phyloP scores from a whole-genome alignment of 768 basidiomycete genomes.

The Cystofilobasidium bisporidii region DNA sequence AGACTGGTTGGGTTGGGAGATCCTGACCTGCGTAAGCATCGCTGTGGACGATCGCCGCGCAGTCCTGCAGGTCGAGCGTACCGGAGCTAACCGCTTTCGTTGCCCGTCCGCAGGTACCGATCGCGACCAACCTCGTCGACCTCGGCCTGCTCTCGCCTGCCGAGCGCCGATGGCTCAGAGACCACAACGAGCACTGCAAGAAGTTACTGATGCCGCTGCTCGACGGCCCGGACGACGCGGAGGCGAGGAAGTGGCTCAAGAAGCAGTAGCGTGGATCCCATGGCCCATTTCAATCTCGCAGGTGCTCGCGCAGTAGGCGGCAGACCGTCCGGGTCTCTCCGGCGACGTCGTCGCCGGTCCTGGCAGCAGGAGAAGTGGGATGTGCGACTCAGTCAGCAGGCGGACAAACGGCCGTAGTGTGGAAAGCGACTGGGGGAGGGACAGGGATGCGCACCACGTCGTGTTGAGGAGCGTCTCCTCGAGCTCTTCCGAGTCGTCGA shows the following conservation, averaged over 20 bases:
- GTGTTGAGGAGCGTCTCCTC: slow-evolving; percentile 29
- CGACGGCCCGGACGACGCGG: slow-evolving; percentile 55
- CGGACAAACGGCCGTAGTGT: too few relatives aligned
- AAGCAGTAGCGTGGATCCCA: not conserved
- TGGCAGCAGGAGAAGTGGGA: too few relatives aligned
- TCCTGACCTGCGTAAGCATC: slow-evolving; percentile 27
- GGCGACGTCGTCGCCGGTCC: not conserved
- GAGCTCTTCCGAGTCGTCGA: slow-evolving; percentile 35
- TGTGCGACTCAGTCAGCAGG: too few relatives aligned
- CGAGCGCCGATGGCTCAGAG: slow-evolving; percentile 79
- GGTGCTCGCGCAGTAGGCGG: not conserved
- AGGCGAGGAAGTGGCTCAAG: slow-evolving; percentile 66
- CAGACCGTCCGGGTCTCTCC: not conserved
- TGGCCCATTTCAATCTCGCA: not conserved
- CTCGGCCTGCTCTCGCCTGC: slow-evolving; percentile 71
- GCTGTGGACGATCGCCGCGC: too few relatives aligned
- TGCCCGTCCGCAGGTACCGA: slow-evolving; percentile 60
- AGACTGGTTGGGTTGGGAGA: not conserved
- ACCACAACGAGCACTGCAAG: slow-evolving; percentile 67
- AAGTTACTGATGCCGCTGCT: slow-evolving; percentile 57
- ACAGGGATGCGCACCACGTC: slow-evolving; percentile 29
- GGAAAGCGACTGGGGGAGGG: not conserved
- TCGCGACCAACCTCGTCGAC: slow-evolving; percentile 81
- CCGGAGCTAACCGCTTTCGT: not conserved
- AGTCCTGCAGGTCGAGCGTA: too few relatives aligned